Evolutionary conservation across 1,284 basidiomycete genomes (phyloP), one percentile per base, ranked within the genome.

Genomic region (Austroboletus rostrupii): DNA sequence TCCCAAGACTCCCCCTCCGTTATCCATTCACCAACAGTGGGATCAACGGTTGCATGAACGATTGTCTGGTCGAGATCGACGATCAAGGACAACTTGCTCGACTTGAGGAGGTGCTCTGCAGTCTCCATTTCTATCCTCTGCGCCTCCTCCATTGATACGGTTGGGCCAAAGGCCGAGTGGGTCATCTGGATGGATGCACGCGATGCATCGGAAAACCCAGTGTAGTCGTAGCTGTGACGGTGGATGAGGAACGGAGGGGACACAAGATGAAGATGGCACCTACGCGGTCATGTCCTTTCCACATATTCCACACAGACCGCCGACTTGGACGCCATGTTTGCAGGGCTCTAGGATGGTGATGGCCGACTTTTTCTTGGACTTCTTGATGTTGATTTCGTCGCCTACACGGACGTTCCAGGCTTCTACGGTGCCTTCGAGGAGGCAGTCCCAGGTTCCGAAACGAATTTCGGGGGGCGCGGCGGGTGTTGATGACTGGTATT

Each of bases 51-150:
- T 11, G 97, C 96, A 66, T 99, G 96, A 10, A 99, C 93, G 64
- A 99, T 94, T 8, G 96, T 99, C 70, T 99, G 96, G 72, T 99
- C 96, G 37, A 99, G 81, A 73, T 99, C 96, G 60, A 99, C 96
- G 61, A 99, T 97, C 54, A 99, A 83, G 12, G 92, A 92, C 20
- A 99, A 82, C 64, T 88, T 93, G 51, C 85, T 80, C 14, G 83
- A 74, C 45, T 79, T 77, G 57, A 93, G 78, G 26, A 99, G 82
- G 53, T 85, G 82, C 3, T 85, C 72, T 2, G 90, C 87, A 6
- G 87, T 87, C 61, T 93, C 87, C 29, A 78, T 78, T 63, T 97
- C 93, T 55, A 97, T 85, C 20, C 90, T 82, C 61, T 89, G 83
- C 0, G 95, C 95, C 72, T 97, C 94, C 69, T 93, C 82, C 49